Evolutionary conservation across 306 rosid species (phyloP).

Genomic region (Pyrus bretschneideri): DNA sequence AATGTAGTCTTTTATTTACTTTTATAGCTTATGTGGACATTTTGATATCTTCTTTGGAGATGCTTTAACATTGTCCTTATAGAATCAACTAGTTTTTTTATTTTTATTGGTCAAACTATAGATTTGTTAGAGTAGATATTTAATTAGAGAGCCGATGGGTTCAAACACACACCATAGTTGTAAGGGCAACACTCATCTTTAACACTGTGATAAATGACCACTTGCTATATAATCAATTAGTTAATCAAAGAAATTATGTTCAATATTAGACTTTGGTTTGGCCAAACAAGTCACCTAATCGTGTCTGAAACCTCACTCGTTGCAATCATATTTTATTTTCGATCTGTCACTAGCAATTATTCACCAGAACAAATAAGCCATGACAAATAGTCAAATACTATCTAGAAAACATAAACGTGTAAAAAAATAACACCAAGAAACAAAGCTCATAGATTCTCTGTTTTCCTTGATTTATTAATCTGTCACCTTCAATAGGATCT

Average conservation of each 20-base stretch:
- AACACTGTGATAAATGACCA: accelerated
- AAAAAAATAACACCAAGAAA: background rate
- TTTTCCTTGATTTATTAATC: background rate
- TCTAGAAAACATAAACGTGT: background rate
- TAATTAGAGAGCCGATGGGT: accelerated
- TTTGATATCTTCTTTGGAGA: too few relatives aligned
- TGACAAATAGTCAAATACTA: background rate
- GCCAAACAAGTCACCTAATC: background rate
- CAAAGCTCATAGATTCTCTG: background rate
- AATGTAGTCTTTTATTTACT: too few relatives aligned
- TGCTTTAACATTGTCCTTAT: too few relatives aligned
- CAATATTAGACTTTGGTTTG: background rate
- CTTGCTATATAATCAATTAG: too few relatives aligned
- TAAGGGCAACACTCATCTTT: too few relatives aligned
- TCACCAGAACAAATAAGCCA: background rate
- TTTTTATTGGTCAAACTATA: too few relatives aligned
- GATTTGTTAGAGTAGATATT: too few relatives aligned
- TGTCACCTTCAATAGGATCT: background rate
- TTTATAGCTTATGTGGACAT: too few relatives aligned
- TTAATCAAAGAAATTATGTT: too few relatives aligned
- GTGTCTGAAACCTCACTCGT: background rate
- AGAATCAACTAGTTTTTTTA: too few relatives aligned
- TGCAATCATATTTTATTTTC: background rate
- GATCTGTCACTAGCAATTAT: background rate
- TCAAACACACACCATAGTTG: too few relatives aligned